These are phyloP conservation scores for Rhizopogon sp. DNA, from an alignment of 768 basidiomycete genomes.

Conservation along the genomic window DNA sequence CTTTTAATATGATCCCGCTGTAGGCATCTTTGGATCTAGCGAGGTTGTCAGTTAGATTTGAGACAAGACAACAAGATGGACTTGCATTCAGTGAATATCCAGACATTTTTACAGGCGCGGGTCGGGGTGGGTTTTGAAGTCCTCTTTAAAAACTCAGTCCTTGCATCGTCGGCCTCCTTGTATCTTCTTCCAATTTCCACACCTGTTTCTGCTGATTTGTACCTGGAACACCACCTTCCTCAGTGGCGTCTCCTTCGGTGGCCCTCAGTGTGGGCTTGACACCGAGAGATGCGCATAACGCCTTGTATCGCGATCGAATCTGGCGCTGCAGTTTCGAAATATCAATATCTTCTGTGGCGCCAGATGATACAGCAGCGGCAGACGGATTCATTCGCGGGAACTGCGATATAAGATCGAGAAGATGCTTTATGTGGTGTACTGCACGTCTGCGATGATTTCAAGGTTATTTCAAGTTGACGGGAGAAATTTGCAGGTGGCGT, in stretches of 20 bases:
- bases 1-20: not conserved
- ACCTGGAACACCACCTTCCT: slow-evolving; percentile 5
- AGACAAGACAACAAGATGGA: not conserved
- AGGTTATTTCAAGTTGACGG: not conserved
- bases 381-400: slow-evolving; percentile 82
- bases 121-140: not conserved
- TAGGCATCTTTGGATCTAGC: too few relatives aligned
- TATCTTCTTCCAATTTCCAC: slow-evolving; percentile 2
- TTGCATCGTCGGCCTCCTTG: slow-evolving; percentile 2
- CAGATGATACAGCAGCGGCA: slow-evolving; percentile 21
- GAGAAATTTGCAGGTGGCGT: slow-evolving; percentile 17
- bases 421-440: slow-evolving; percentile 56
- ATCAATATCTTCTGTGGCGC: slow-evolving; percentile 48
- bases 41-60: not conserved
- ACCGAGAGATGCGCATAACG: slow-evolving; percentile 78
- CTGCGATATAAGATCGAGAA: slow-evolving; percentile 64
- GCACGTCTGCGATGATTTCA: slow-evolving; percentile 41
- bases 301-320: slow-evolving; percentile 84
- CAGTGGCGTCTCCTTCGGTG: not conserved
- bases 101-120: not conserved
- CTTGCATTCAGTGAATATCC: not conserved
- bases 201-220: not conserved
- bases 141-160: slow-evolving; percentile 9
- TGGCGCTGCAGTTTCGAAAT: slow-evolving; percentile 73
- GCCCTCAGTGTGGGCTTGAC: slow-evolving; percentile 45